Evolutionary conservation across 768 basidiomycete species (phyloP).

Genomic region (Auricularia sp.): DNA sequence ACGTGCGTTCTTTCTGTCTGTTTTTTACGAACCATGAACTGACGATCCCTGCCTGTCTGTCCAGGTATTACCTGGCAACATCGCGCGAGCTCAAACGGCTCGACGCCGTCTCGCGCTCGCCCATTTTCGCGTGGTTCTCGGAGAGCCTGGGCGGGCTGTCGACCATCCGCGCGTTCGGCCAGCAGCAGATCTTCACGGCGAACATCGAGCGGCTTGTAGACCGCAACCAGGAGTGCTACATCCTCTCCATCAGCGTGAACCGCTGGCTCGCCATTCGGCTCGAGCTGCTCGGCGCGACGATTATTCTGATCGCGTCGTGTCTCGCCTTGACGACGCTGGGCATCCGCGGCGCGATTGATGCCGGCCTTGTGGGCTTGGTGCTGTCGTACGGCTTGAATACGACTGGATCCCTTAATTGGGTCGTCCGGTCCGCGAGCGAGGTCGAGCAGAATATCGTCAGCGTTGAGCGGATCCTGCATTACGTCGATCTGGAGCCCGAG

Average conservation of each 20-base stretch:
- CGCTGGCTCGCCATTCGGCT: constrained; percentile 78
- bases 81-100: constrained; percentile 82
- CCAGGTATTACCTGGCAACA: constrained; percentile 77
- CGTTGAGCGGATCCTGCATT: constrained; percentile 79
- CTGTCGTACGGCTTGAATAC: constrained; percentile 77
- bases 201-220: constrained; percentile 70
- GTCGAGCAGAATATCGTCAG: constrained; percentile 88
- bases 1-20: constrained; percentile 30
- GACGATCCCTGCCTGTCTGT: neutral
- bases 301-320: constrained; percentile 63
- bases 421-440: constrained; percentile 73
- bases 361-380: constrained; percentile 79
- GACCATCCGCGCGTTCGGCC: constrained; percentile 73
- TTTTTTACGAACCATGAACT: no score
- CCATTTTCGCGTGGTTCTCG: constrained; percentile 85
- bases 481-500: constrained; percentile 63
- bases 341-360: constrained; percentile 63
- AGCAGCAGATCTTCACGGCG: constrained; percentile 54
- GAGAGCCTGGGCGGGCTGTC: constrained; percentile 67
- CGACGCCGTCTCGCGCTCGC: constrained; percentile 80
- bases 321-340: constrained; percentile 62
- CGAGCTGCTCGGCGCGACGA: constrained; percentile 72
- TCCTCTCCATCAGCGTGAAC: constrained; percentile 58
- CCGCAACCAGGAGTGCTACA: constrained; percentile 69
- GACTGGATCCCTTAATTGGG: constrained; percentile 78